Base-by-base conservation (phyloP, 257 asterid genomes). In the Sherardia arvensis region DNA sequence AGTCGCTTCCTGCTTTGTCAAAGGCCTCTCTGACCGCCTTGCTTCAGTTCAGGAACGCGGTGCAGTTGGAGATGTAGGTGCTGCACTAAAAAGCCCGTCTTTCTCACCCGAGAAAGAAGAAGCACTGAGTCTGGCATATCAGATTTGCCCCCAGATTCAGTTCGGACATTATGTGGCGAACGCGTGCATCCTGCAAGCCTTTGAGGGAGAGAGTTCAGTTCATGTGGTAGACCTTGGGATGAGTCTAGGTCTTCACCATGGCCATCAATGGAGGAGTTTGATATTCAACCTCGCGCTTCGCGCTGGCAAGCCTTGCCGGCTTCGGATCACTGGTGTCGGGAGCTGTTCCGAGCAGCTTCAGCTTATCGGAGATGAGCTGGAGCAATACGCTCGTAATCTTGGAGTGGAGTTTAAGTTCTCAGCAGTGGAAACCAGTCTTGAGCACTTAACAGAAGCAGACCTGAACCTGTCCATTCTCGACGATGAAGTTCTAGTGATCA, bases 131-230 rank as follows among this genome's bases (percentile, higher is more conserved):
- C 73, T 87, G 26, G 85, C 79, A 1, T 80, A 87, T 26, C 87
- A 87, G 48, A 73, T 66, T 1, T 82, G 89, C 15, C 92, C 95
- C 7, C 77, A 87, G 29, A 80, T 87, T 63, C 85, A 79, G 43
- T 87, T 84, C 32, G 92, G 92, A 4, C 95, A 84, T 53, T 87
- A 77, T 21, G 85, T 87, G 71, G 95, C 90, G 9, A 87, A 87
- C 47, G 62, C 74, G 28, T 71, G 84, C 8, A 84, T 85, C 70
- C 59, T 83, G 69, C 93, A 87, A 79, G 95, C 90, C 86, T 75
- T 85, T 81, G 95, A 83, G 90, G 95, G 95, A 87, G 93, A 85
- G 87, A 85, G 81, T 79, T 84, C 75, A 65, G 77, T 87, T 67
- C 95, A 87, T 53, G 88, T 87, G 62, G 87, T 87, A 73, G 95